Evolutionary conservation across 805 yeast species (phyloP), one percentile per base, ranked within the genome.

Genomic region (Kregervanrija delftensis): DNA sequence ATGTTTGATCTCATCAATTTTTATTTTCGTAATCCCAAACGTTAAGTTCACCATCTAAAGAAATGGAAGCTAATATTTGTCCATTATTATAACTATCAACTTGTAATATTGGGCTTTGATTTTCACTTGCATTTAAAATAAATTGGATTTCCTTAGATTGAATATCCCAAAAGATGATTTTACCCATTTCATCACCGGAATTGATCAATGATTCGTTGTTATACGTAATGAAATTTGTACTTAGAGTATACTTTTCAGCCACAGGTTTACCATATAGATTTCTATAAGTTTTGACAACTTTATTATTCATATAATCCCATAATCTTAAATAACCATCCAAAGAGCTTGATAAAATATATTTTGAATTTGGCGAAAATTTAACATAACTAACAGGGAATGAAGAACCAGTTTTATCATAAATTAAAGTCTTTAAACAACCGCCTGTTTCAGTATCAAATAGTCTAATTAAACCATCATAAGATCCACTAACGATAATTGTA

Each of bases 401-500:
- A 1, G 86, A 81, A 40, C 76, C 76, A 51, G 81, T 79, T 47
- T 85, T 76, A 55, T 86, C 91, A 57, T 82, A 86, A 33, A 90
- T 87, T 52, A 91, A 64, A 0, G 98, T 93, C 58, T 90, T 86
- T 53, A 91, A 68, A 67, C 98, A 91, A 53, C 89, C 96, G 4
- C 97, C 97, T 0, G 95, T 75, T 40, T 77, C 83, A 14, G 89
- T 76, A 60, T 90, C 97, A 69, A 95, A 91, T 13, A 91, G 67
- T 41, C 99, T 71, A 22, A 91, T 83, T 52, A 88, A 71, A 3
- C 99, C 99, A 64, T 91, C 99, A 60, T 83, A 84, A 13, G 96
- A 83, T 0, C 95, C 93, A 49, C 95, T 83, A 3, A 81, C 84
- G 8, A 93, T 77, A 33, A 93, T 77, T 0, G 96, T 74, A 47